Evolutionary conservation across 2,329 filamentous ascomycete genomes (phyloP).

Genomic region (Fusarium nematophilum): DNA sequence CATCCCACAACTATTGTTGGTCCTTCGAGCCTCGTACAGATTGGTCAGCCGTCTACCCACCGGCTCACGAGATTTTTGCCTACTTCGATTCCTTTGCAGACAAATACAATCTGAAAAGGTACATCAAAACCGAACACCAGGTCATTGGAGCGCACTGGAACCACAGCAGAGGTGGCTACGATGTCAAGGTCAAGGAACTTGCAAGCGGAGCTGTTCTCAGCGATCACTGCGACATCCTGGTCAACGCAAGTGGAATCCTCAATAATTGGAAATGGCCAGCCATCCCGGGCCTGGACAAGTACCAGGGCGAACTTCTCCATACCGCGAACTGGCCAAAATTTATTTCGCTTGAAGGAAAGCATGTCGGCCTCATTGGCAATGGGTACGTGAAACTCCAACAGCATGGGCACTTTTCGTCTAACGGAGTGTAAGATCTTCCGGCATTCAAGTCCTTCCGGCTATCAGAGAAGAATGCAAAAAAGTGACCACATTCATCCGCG

Average conservation of each 20-base stretch:
- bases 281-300: conserved; percentile 58
- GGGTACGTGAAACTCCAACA: too few species aligned
- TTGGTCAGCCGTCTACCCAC: conserved; percentile 69
- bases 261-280: conserved; percentile 65
- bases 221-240: conserved; percentile 56
- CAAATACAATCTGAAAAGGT: conserved; percentile 58
- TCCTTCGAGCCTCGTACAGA: conserved; percentile 55
- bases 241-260: conserved; percentile 60
- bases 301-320: conserved; percentile 62
- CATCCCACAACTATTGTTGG: conserved; percentile 63
- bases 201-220: conserved; percentile 2
- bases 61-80: conserved; percentile 64
- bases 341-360: conserved; percentile 50
- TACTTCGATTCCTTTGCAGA: conserved; percentile 63
- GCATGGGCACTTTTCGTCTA: not conserved
- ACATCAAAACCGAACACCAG: conserved; percentile 57
- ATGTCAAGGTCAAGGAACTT: conserved; percentile 52
- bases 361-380: conserved; percentile 58
- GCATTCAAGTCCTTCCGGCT: conserved; percentile 60
- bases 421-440: conserved; percentile 46
- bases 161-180: conserved; percentile 56
- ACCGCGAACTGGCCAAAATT: conserved; percentile 63
- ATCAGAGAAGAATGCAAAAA: conserved; percentile 55
- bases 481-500: conserved; percentile 61
- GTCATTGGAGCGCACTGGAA: conserved; percentile 59